Base-by-base conservation (phyloP, 2,329 filamentous ascomycete genomes). In the Emmonsiellopsis sp. region DNA sequence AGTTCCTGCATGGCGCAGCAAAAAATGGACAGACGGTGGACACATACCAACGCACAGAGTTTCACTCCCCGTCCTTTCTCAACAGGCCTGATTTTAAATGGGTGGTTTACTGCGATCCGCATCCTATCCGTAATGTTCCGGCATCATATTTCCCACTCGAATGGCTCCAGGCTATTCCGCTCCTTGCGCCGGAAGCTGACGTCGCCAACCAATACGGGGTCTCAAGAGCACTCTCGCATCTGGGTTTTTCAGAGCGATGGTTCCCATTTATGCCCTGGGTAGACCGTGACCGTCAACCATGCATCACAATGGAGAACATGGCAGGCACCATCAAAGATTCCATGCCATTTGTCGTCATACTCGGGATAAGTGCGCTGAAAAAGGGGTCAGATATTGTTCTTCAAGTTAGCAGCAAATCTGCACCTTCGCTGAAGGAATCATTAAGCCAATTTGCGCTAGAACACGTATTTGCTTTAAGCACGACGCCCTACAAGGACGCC, bases 251-350 rank as follows among this genome's bases (percentile, higher is more conserved):
- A 13, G 47, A 53, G 32, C 40, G 54, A 8, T 56, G 52, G 51
- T 56, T 56, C 32, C 54, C 54, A 14, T 56, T 40, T 31, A 51
- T 52, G 3, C 54, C 54, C 11, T 56, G 54, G 54, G 51, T 56
- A 39, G 47, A 56, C 39, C 42, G 54, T 14, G 52, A 54, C 36
- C 54, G 54, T 36, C 45, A 37, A 34, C 46, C 54, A 37, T 54
- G 54, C 31, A 45, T 56, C 11, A 56, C 54, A 3, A 33, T 45
- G 31, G 21, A 46, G n/a, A 42, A 40, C 10, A 54, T 56, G 51
- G 34, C 32, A 14, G 51, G 51, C 13, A 49, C 42, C 11, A 44
- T 56, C 32, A 51, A 43, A 14, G 52, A 47, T 13, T 43, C 52
- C 6, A 11, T 53, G 10, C 31, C 46, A 3, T 49, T 36, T 34